These are phyloP conservation scores for Zygnema cylindricum DNA, from an alignment of 139 green algal species.

Conservation along the genomic window DNA sequence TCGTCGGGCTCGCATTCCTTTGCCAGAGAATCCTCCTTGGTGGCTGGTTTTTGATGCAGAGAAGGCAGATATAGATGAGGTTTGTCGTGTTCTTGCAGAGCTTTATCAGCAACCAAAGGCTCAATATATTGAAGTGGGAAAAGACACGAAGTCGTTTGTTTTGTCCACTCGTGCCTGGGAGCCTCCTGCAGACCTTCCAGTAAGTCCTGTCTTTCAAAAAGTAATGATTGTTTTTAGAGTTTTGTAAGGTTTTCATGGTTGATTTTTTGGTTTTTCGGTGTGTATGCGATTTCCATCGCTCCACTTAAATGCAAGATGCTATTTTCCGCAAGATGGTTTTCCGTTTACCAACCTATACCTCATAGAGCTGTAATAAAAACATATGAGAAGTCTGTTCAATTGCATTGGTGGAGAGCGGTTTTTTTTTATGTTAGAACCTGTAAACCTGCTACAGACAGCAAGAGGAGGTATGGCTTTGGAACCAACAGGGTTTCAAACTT, in stretches of 20 bases:
- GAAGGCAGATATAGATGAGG: slow-evolving; percentile 71
- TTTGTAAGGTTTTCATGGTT: background rate
- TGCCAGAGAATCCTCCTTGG: slow-evolving; percentile 83
- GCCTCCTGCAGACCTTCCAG: slow-evolving; percentile 40
- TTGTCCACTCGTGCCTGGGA: slow-evolving; percentile 49
- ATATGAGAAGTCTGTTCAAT: too few relatives aligned
- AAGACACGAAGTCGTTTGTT: slow-evolving; percentile 52
- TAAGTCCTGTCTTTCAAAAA: slow-evolving; percentile 4
- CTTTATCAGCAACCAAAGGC: slow-evolving; percentile 39
- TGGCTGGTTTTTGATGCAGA: slow-evolving; percentile 78
- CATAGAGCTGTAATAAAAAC: slow-evolving; percentile 5
- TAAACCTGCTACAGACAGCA: too few relatives aligned
- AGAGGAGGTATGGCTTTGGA: too few relatives aligned
- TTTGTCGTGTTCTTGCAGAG: slow-evolving; percentile 60
- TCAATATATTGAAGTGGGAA: slow-evolving; percentile 49
- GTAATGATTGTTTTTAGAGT: slow-evolving; percentile 17
- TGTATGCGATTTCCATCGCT: background rate
- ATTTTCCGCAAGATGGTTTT: background rate
- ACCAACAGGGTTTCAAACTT: too few relatives aligned
- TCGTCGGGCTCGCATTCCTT: slow-evolving; percentile 71
- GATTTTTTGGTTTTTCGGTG: slow-evolving; percentile 15
- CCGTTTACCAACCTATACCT: slow-evolving; percentile 2
- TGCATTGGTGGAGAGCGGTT: too few relatives aligned
- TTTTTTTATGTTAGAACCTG: too few relatives aligned
- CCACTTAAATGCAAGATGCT: slow-evolving; percentile 8